Conservation (phyloP, 305 asterid genomes). For the Fraxinus xanthoxyloides region DNA sequence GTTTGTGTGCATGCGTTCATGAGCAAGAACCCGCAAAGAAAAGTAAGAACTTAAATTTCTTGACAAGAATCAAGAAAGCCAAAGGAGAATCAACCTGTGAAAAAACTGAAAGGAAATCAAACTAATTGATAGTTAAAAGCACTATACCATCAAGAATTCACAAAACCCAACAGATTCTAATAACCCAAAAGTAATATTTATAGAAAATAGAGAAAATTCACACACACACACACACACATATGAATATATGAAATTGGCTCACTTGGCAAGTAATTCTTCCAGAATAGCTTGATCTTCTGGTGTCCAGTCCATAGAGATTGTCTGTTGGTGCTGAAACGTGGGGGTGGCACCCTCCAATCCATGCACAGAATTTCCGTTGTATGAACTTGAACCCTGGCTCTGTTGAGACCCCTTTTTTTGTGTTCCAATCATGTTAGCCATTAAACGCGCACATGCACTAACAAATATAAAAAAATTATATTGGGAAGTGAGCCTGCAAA, state of each 20-base stretch:
- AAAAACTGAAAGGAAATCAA: constrained; percentile 7
- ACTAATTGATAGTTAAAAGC: not conserved
- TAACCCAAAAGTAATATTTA: not conserved
- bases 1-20: constrained; percentile 2
- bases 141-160: constrained; percentile 11
- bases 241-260: constrained; percentile 17
- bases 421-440: constrained; percentile 48
- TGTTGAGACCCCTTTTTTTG: constrained; percentile 32
- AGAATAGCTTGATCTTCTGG: constrained; percentile 67
- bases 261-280: constrained; percentile 72
- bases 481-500: not conserved
- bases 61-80: not conserved
- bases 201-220: not conserved
- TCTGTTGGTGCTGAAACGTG: constrained; percentile 68
- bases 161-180: not conserved
- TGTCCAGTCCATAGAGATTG: constrained; percentile 84
- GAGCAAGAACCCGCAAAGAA: constrained; percentile 12
- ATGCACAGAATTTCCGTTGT: constrained; percentile 42
- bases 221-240: not conserved
- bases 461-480: not conserved
- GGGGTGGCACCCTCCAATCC: constrained; percentile 58
- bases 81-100: not conserved
- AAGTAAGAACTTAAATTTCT: not conserved
- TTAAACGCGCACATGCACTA: constrained; percentile 35
- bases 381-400: constrained; percentile 26